These are phyloP conservation scores for Calcarisporium arbuscula DNA, from an alignment of 2,329 filamentous ascomycete species.

Conservation along the genomic window DNA sequence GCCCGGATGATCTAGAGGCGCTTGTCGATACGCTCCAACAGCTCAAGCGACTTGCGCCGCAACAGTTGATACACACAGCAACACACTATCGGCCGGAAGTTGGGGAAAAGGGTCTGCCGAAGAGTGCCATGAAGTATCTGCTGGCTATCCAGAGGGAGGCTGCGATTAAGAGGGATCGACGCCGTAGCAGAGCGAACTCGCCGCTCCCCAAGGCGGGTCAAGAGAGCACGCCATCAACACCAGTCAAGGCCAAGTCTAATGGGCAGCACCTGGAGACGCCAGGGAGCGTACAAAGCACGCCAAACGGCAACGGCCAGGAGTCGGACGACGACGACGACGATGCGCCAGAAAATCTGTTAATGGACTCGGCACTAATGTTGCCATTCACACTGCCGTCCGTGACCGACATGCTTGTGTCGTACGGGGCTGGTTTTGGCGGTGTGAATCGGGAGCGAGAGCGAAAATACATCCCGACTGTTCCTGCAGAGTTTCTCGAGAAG, in stretches of 20 bases:
- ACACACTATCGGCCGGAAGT: conserved; percentile 93
- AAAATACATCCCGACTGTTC: conserved; percentile 94
- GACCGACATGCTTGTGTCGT: conserved; percentile 94
- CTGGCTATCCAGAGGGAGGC: conserved; percentile 72
- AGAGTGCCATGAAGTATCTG: conserved; percentile 83
- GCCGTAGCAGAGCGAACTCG: conserved; percentile 40
- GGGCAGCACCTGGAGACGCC: conserved; percentile 37
- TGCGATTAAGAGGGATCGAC: conserved; percentile 50
- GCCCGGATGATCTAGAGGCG: conserved; percentile 76
- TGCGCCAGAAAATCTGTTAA: conserved; percentile 65
- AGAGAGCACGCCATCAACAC: conserved; percentile 39
- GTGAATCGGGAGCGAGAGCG: conserved; percentile 84
- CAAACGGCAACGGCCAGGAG: conserved; percentile 24
- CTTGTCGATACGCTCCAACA: conserved; percentile 86
- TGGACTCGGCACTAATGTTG: conserved; percentile 87
- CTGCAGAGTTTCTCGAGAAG: conserved; percentile 85
- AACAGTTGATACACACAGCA: conserved; percentile 85
- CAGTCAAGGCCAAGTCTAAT: conserved; percentile 32
- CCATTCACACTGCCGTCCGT: conserved; percentile 94
- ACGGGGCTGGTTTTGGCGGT: conserved; percentile 90
- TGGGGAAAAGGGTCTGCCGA: conserved; percentile 85
- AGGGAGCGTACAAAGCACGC: conserved; percentile 34
- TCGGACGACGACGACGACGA: conserved; percentile 55
- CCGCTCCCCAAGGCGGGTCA: conserved; percentile 27
- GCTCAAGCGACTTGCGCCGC: conserved; percentile 73